phyloP scores from a whole-genome alignment of 2,329 filamentous ascomycete species.

The Hymenoscyphus fraxineus region DNA sequence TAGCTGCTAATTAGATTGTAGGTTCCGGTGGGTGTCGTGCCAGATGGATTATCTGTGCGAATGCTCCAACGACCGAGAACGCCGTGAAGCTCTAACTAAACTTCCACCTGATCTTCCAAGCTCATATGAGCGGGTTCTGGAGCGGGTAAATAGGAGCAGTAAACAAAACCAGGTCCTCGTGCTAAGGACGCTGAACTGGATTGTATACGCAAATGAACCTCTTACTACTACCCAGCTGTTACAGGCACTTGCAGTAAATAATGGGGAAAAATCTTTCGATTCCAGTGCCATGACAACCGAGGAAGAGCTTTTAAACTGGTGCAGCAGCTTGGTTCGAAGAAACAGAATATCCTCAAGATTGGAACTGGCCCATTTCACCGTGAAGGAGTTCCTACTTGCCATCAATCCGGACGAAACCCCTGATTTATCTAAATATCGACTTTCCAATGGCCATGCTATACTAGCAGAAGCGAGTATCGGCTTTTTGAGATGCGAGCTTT shows the following conservation, averaged over 20 bases:
- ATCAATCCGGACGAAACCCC: conserved; percentile 5
- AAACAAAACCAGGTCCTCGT: conserved; percentile 21
- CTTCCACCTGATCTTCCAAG: conserved; percentile 27
- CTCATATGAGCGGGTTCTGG: conserved; percentile 31
- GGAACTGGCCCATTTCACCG: conserved; percentile 31
- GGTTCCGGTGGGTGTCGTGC: conserved; percentile 34
- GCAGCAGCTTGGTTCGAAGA: conserved; percentile 26
- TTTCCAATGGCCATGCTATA: not conserved
- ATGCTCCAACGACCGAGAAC: conserved; percentile 24
- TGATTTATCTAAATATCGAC: not conserved
- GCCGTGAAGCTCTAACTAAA: conserved; percentile 25
- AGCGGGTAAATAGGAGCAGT: conserved; percentile 22
- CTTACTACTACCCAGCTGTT: conserved; percentile 13
- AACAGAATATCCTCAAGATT: conserved; percentile 1
- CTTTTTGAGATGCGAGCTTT: not conserved
- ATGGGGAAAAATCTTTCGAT: conserved; percentile 15
- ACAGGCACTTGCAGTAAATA: conserved; percentile 23
- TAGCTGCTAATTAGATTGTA: conserved; percentile 10
- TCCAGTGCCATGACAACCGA: conserved; percentile 13
- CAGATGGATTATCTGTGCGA: conserved; percentile 33
- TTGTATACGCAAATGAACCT: conserved; percentile 6
- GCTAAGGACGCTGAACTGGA: conserved; percentile 18
- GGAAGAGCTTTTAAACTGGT: conserved; percentile 20
- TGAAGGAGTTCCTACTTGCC: conserved; percentile 25
- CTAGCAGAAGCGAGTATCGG: not conserved